Evolutionary conservation across 805 yeast genomes (phyloP).

Genomic region (Saccharomyces mikatae): DNA sequence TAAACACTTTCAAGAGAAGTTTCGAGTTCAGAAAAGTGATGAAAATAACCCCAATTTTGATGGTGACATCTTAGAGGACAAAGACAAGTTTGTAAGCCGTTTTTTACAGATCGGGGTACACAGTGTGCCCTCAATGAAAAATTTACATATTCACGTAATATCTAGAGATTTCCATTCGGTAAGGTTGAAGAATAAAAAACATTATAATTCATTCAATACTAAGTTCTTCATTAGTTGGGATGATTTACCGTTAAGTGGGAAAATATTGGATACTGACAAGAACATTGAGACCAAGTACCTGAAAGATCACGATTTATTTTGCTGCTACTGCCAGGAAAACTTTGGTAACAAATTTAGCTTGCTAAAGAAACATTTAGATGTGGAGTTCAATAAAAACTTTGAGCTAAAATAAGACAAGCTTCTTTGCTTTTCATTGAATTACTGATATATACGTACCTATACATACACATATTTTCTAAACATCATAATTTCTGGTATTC

Average conservation of each 20-base stretch:
- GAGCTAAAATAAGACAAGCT: slow-evolving; percentile 3
- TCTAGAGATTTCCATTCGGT: slow-evolving; percentile 54
- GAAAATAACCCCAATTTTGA: slow-evolving; percentile 3
- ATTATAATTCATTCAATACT: slow-evolving; percentile 65
- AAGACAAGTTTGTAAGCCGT: slow-evolving; percentile 12
- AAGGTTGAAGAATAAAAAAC: slow-evolving; percentile 50
- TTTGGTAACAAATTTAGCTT: slow-evolving; percentile 37
- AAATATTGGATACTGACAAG: slow-evolving; percentile 33
- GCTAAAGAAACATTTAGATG: slow-evolving; percentile 36
- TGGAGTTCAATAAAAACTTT: slow-evolving; percentile 30
- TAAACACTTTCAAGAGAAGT: slow-evolving; percentile 12
- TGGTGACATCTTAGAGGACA: slow-evolving; percentile 11
- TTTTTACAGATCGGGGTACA: slow-evolving; percentile 56
- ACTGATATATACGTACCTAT: slow-evolving; percentile 2
- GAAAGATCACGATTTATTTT: slow-evolving; percentile 33
- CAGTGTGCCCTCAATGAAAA: slow-evolving; percentile 58
- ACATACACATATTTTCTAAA: neutral
- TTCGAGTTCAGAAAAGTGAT: slow-evolving; percentile 7
- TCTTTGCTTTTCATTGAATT: slow-evolving; percentile 6
- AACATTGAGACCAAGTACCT: slow-evolving; percentile 20
- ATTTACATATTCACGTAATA: slow-evolving; percentile 67
- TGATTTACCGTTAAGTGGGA: slow-evolving; percentile 35
- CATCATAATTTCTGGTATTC: slow-evolving; percentile 84
- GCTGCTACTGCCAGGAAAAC: slow-evolving; percentile 36
- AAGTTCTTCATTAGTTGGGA: slow-evolving; percentile 53